phyloP scores from a whole-genome alignment of 2,329 filamentous ascomycete species.

The Arachnomyces sp. region DNA sequence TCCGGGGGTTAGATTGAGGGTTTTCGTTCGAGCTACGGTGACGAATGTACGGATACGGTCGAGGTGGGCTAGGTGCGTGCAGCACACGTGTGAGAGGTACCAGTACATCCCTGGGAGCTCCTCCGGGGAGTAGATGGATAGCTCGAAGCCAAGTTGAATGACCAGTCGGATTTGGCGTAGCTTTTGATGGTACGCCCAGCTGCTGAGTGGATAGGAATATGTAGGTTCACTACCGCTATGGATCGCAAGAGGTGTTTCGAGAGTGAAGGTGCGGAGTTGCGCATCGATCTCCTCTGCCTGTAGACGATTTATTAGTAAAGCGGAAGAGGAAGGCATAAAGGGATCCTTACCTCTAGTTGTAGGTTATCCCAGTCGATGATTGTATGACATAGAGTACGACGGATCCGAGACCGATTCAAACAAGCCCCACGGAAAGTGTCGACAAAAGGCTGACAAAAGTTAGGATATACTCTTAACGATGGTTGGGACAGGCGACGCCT shows the following conservation, averaged over 20 bases:
- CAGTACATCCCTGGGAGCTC: slow-evolving; percentile 87
- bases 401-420: slow-evolving; percentile 81
- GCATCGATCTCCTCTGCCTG: slow-evolving; percentile 63
- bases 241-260: slow-evolving; percentile 54
- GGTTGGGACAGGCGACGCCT: slow-evolving; percentile 8
- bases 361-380: slow-evolving; percentile 77
- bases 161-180: slow-evolving; percentile 81
- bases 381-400: slow-evolving; percentile 81
- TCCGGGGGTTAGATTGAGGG: slow-evolving; percentile 12
- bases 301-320: not conserved
- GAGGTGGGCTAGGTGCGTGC: slow-evolving; percentile 60
- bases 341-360: slow-evolving; percentile 59
- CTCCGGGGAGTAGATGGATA: slow-evolving; percentile 78
- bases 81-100: slow-evolving; percentile 69
- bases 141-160: slow-evolving; percentile 87
- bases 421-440: slow-evolving; percentile 79
- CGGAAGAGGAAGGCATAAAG: not conserved
- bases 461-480: slow-evolving; percentile 4
- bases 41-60: slow-evolving; percentile 66
- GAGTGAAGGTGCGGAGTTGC: slow-evolving; percentile 53
- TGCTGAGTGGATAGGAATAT: slow-evolving; percentile 67
- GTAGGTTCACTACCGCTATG: slow-evolving; percentile 45
- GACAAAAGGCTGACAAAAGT: slow-evolving; percentile 59
- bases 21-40: slow-evolving; percentile 25
- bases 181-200: slow-evolving; percentile 87